Conservation (phyloP, 2,329 filamentous ascomycete species). For the Apiospora malaysiana region DNA sequence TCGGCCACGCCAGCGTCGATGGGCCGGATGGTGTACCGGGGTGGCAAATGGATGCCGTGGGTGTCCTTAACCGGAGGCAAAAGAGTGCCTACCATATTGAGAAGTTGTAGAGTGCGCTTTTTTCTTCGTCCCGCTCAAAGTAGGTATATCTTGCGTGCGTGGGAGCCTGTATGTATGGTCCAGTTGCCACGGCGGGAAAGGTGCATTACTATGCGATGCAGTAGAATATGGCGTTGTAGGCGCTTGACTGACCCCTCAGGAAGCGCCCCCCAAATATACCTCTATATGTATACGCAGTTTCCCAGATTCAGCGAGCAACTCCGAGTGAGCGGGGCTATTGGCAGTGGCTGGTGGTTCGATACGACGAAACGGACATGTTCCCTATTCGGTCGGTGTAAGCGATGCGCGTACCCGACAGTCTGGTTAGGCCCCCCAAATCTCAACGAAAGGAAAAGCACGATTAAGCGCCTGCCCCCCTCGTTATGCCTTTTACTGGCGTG, state of each 20-base stretch:
- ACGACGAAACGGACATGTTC: not conserved
- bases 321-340: not conserved
- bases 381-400: constrained; percentile 3
- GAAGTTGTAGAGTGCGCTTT: too few species aligned
- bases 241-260: not conserved
- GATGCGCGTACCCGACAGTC: constrained; percentile 1
- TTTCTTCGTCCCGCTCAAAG: not conserved
- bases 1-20: constrained; percentile 14
- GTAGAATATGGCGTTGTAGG: not conserved
- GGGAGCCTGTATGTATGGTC: not conserved
- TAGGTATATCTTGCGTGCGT: not conserved
- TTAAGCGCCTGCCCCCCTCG: not conserved
- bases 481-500: not conserved
- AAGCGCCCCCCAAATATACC: not conserved
- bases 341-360: not conserved
- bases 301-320: too few species aligned
- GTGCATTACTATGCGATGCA: not conserved
- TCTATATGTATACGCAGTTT: not conserved
- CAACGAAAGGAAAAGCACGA: not conserved
- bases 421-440: not conserved
- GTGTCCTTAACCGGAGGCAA: constrained; percentile 16
- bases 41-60: constrained; percentile 19
- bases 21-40: constrained; percentile 20
- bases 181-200: too few species aligned
- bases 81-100: not conserved